Evolutionary conservation across 2,329 filamentous ascomycete genomes (phyloP), one percentile per base, ranked within the genome.

Genomic region (Pseudocercospora musae): DNA sequence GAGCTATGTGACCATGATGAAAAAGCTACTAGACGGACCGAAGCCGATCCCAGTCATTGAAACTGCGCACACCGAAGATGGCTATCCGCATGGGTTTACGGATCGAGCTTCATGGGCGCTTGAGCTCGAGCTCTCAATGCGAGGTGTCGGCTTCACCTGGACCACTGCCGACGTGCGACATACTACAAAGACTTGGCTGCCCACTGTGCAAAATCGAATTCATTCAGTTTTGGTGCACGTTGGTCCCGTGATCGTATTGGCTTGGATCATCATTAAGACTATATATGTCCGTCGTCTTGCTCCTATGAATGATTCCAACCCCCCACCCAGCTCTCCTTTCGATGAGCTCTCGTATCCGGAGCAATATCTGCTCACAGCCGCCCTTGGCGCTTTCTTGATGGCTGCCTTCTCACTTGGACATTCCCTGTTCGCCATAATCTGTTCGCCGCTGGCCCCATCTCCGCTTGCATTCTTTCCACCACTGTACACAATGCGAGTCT

Each of bases 71-170:
- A 77, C 76, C 0, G 78, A 79, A 64, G 71, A 73, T 56, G 76
- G 74, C 27, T 78, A 74, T 73, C 78, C 78, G 10, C 72, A 72
- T 40, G 71, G 73, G 8, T 74, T 78, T 59, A 50, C 69, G 5
- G 77, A 77, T 66, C 75, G 78, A 25, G 76, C 76, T n/a, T 74
- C 76, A 6, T 80, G 78, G 78, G 78, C 78, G 4, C 69, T 80
- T 7, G 78, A 80, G 65, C 71, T 80, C 23, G 78, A 79, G 65
- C 69, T 79, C 2, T 75, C 72, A 40, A 80, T 80, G 78, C 73
- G 78, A 13, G 78, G 78, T 18, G 75, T 78, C 6, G 78, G 78
- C 44, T 80, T 80, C 66, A 78, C 78, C 0, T 79, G 78, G 78
- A 78, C 76, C 20, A 79, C 77, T 1, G 78, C 78, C 5, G 78